These are phyloP conservation scores for Psilocybe sp. DNA, from an alignment of 768 basidiomycete species.

Conservation along the genomic window DNA sequence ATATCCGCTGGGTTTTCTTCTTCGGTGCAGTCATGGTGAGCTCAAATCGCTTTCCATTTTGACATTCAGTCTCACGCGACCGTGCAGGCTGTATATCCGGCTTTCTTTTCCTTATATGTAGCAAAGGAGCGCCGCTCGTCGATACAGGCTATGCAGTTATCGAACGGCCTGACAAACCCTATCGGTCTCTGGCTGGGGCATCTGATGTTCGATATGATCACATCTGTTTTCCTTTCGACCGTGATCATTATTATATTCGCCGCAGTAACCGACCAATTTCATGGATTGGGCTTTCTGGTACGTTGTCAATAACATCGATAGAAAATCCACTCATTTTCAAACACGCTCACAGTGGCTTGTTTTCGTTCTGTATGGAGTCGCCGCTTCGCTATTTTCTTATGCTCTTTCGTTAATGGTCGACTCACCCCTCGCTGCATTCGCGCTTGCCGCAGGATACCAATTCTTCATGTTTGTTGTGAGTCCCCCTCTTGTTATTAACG, in stretches of 20 bases:
- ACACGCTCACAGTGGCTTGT: background rate
- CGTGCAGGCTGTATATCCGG: slow-evolving; percentile 66
- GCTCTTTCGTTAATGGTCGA: too few relatives aligned
- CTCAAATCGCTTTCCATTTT: background rate
- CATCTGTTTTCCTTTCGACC: slow-evolving; percentile 55
- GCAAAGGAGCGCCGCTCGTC: slow-evolving; percentile 67
- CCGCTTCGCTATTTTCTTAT: too few relatives aligned
- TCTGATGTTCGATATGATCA: slow-evolving; percentile 67
- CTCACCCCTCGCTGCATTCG: too few relatives aligned
- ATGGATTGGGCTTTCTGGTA: slow-evolving; percentile 67
- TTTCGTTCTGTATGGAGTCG: background rate
- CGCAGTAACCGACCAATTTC: slow-evolving; percentile 56
- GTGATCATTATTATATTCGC: slow-evolving; percentile 63
- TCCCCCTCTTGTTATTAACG: too few relatives aligned
- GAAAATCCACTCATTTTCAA: background rate
- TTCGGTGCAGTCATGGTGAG: slow-evolving; percentile 72
- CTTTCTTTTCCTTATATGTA: slow-evolving; percentile 78
- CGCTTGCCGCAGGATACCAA: too few relatives aligned
- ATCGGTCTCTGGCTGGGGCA: slow-evolving; percentile 78
- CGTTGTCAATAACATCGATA: background rate
- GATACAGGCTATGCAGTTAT: slow-evolving; percentile 81
- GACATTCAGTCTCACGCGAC: background rate
- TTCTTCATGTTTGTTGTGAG: too few relatives aligned
- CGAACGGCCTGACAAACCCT: slow-evolving; percentile 70
- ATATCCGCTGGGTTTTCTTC: slow-evolving; percentile 73